Evolutionary conservation across 129 eudicot genomes (phyloP), one percentile per base, ranked within the genome.

Genomic region (Escallonia rubra): DNA sequence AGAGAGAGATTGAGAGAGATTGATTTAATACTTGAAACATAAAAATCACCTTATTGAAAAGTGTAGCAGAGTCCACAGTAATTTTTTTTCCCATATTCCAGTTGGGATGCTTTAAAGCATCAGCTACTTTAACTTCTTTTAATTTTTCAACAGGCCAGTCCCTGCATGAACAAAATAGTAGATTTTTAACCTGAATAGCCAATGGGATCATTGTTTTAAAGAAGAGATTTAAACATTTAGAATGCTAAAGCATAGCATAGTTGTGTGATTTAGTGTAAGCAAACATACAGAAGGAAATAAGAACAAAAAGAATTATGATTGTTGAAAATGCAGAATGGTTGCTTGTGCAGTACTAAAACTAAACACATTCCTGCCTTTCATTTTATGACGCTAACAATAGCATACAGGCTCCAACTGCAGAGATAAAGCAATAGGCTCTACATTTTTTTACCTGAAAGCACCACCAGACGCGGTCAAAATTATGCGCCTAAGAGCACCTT

Each of bases 81-180:
- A 93, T 93, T 78, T 93, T 93, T 72, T 85, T 93, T 23, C 99
- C 99, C 99, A 93, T 93, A 69, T 82, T 93, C 99, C 99, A 93
- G 67, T 93, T 93, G 4, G 99, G 99, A 86, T 93, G 99, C 79
- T 93, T 93, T 77, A 93, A 81, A 64, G 99, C 99, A 79, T 93
- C 99, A 2, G 99, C 91, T 61, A 93, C 99, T 82, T 89, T 93
- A 73, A 80, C 99, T 4, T 93, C 95, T 81, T 89, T 93, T 40
- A 93, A 72, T 72, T 89, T 89, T 40, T 93, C 99, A 73, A 89
- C 99, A 23, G 99, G 99, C 96, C 75, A 89, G 78, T 93, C 99
- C 99, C 99, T 93, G 64, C 49, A 72, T 63, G 57, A 69, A 49
- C 5, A n/a, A 8, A 41, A 38, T 65, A 57, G 2, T 58, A 41